A percentile compares a stretch with the other conserved stretches of the same genome.
These are phyloP conservation scores for Phytopythium litorale DNA, from an alignment of 352 stramenopile genomes.

Conservation along the genomic window DNA sequence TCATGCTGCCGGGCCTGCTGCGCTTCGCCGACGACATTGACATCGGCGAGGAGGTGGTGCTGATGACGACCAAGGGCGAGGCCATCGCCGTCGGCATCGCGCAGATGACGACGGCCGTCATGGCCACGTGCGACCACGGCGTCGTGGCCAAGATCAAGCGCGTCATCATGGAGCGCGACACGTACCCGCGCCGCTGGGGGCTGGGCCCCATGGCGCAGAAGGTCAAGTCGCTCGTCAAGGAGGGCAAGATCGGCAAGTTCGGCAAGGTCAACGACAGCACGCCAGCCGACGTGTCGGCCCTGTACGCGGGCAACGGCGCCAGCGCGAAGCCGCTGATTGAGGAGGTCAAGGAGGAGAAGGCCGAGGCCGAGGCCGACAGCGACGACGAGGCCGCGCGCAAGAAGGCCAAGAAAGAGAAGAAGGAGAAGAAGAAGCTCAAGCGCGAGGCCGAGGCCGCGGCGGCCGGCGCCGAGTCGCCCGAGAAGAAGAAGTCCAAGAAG, in stretches of 20 bases:
- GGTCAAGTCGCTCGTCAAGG: conserved; percentile 98
- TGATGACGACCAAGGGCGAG: conserved; percentile 99
- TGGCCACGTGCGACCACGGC: conserved; percentile 99
- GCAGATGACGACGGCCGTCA: conserved; percentile 99
- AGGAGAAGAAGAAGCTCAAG: conserved; percentile 83
- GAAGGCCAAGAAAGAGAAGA: conserved; percentile 74
- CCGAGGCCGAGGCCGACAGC: conserved; percentile 14
- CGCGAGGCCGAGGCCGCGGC: conserved; percentile 50
- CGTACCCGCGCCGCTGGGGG: conserved; percentile 98
- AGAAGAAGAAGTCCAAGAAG: conserved; percentile 89
- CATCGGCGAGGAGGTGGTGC: conserved; percentile 97
- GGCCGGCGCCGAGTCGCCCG: conserved; percentile 53
- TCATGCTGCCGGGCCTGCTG: conserved; percentile 99
- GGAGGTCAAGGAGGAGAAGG: conserved; percentile 38
- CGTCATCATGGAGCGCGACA: conserved; percentile 99
- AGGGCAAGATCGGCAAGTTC: conserved; percentile 89
- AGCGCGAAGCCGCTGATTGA: conserved; percentile 54
- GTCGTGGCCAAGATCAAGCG: conserved; percentile 99
- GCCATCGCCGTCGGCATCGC: conserved; percentile 98
- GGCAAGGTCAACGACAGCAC: conserved; percentile 88
- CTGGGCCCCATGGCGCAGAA: conserved; percentile 98
- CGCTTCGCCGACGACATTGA: conserved; percentile 99
- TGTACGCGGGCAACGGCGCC: conserved; percentile 59
- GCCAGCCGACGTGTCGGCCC: conserved; percentile 65
- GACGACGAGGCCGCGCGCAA: conserved; percentile 15